Evolutionary conservation across 768 basidiomycete genomes (phyloP), one percentile per base, ranked within the genome.

Genomic region (Hemileccinum rubropunctum): DNA sequence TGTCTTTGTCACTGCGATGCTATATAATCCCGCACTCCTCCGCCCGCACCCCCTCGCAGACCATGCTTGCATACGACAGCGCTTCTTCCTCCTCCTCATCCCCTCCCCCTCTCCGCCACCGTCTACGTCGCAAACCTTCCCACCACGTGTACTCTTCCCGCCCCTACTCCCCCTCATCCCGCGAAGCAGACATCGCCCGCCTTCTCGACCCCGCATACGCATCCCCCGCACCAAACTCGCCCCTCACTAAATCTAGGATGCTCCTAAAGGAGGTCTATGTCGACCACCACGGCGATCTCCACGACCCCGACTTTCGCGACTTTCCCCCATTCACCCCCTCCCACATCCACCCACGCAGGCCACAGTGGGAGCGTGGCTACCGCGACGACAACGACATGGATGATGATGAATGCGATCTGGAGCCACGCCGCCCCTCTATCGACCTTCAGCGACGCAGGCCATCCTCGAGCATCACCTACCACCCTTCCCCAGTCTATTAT

Each of bases 291-390:
- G 83, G 83, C 42, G 77, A 82, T 64, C 70, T 83, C 21, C 83
- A 85, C 59, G 83, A 85, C 64, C 83, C 83, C 20, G 83, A 85
- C 60, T 85, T 76, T 67, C 74, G 82, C 53, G 75, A 83, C 67
- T 85, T 85, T 52, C 83, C 83, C 26, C 60, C 73, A 32, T 59
- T 72, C 41, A 45, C 45, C 14, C 50, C 59, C 36, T 21, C 56
- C 10, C 28, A 30, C 28, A 30, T 12, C 28, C 56, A 58, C 17
- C 43, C 62, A 13, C 57, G 63, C 28, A 64, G 69, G 1, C 65
- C 73, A 0, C 60, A 53, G 1, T 75, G 72, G 72, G 75, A 74
- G 41, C 58, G 62, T 20, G 58, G 55, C 4, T 59, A 64, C 39
- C 44, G 47, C n/a, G 56, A 66, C 21, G 65, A 69, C 41, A 67